Evolutionary conservation across 2,329 filamentous ascomycete genomes (phyloP).

Genomic region (Pezicula neosporulosa): DNA sequence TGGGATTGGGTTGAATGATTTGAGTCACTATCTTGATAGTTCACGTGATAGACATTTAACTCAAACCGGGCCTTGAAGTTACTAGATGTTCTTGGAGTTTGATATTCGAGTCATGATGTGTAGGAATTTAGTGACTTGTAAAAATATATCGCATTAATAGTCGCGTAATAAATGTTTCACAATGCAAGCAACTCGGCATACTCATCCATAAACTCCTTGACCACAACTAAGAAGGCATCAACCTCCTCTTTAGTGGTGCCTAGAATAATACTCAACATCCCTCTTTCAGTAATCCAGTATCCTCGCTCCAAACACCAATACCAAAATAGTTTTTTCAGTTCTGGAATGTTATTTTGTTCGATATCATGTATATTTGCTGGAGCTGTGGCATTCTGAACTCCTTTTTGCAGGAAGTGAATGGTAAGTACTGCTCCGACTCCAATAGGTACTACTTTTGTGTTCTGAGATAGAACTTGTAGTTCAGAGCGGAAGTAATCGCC

Average conservation of each 20-base stretch:
- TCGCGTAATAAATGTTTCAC: background rate
- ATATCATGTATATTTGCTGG: no score
- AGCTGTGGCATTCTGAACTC: slow-evolving; percentile 1
- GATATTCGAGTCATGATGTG: no score
- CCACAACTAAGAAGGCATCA: background rate
- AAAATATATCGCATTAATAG: no score
- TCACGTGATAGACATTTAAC: no score
- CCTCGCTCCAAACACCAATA: slow-evolving; percentile 8
- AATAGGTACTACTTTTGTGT: slow-evolving; percentile 5
- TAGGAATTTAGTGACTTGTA: no score
- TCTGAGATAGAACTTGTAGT: slow-evolving; percentile 1
- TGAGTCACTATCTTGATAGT: no score
- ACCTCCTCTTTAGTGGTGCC: slow-evolving; percentile 6
- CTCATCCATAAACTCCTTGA: background rate
- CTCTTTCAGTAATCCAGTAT: slow-evolving; percentile 6
- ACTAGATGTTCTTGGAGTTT: no score
- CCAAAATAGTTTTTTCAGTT: slow-evolving; percentile 8
- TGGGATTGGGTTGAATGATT: no score
- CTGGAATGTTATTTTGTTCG: background rate
- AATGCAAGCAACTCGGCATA: background rate
- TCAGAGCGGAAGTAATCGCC: slow-evolving; percentile 3
- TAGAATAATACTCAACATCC: slow-evolving; percentile 7
- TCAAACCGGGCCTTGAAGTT: no score
- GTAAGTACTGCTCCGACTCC: slow-evolving; percentile 1
- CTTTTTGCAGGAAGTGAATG: slow-evolving; percentile 4